These are phyloP conservation scores for Fusarium nodosum DNA, from an alignment of 2,329 filamentous ascomycete species.

Conservation along the genomic window DNA sequence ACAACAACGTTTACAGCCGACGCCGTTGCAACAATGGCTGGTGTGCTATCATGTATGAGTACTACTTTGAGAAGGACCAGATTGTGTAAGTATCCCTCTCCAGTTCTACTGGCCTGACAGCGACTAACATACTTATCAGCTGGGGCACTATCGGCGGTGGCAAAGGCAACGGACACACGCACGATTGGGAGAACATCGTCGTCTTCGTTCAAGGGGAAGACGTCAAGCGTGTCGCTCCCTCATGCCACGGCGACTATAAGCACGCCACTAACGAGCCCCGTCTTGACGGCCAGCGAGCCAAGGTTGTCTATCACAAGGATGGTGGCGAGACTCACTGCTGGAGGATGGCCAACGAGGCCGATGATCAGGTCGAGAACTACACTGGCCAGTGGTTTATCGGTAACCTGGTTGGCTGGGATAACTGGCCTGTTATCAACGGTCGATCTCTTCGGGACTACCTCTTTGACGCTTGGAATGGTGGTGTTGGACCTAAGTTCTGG, in stretches of 20 bases:
- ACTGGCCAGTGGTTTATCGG: constrained; percentile 54
- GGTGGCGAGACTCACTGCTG: constrained; percentile 54
- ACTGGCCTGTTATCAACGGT: constrained; percentile 44
- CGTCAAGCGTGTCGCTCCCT: constrained; percentile 31
- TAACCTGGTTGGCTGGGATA: constrained; percentile 41
- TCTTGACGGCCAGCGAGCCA: constrained; percentile 48
- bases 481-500: constrained; percentile 30
- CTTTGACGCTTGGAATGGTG: constrained; percentile 26
- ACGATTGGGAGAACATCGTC: constrained; percentile 37
- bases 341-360: constrained; percentile 50
- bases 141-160: constrained; percentile 24
- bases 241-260: constrained; percentile 27
- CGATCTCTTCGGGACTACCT: constrained; percentile 18
- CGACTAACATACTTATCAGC: neutral
- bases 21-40: constrained; percentile 53
- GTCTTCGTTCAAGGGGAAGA: constrained; percentile 34
- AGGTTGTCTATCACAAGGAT: constrained; percentile 58
- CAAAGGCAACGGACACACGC: constrained; percentile 16
- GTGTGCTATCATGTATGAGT: constrained; percentile 52
- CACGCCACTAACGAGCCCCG: constrained; percentile 15
- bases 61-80: constrained; percentile 34
- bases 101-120: accelerated
- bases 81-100: neutral
- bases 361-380: constrained; percentile 53
- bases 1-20: constrained; percentile 51